Percentiles rank a stretch among this genome's conserved stretches.
phyloP scores from a whole-genome alignment of 106 monocot genomes.

The Allium sativum region DNA sequence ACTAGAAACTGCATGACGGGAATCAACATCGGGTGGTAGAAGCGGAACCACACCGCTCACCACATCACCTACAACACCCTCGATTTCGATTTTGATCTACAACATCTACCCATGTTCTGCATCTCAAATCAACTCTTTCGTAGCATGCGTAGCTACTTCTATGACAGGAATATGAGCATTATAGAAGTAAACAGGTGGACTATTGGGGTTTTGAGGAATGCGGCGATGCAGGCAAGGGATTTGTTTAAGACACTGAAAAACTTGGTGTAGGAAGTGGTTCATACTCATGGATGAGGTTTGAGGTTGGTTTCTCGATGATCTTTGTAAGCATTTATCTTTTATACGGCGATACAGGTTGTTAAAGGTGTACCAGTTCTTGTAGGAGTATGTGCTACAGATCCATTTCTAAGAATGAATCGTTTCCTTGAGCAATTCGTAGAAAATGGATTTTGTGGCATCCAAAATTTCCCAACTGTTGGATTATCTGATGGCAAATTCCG shows the following conservation, averaged over 20 bases:
- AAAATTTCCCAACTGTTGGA: conserved; percentile 96
- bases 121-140: conserved; percentile 35
- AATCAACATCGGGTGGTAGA: conserved; percentile 66
- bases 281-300: conserved; percentile 50
- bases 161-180: no score
- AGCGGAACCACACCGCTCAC: conserved; percentile 66
- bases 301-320: no score
- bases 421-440: conserved; percentile 74
- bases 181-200: conserved; percentile 41
- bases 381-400: conserved; percentile 96
- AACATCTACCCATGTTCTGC: conserved; percentile 51
- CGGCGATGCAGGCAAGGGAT: conserved; percentile 47
- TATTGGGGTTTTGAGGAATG: conserved; percentile 23
- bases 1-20: conserved; percentile 46
- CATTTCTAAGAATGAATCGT: conserved; percentile 76
- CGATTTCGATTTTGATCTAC: conserved; percentile 57
- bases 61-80: conserved; percentile 71
- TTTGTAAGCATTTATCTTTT: no score
- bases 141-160: conserved; percentile 46
- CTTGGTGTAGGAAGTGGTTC: conserved; percentile 50
- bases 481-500: conserved; percentile 95
- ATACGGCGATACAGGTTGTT: conserved; percentile 83
- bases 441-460: conserved; percentile 75
- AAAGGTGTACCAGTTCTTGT: conserved; percentile 87
- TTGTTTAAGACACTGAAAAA: conserved; percentile 23